These are phyloP conservation scores for Naganishia kalamii DNA, from an alignment of 768 basidiomycete species.

Conservation along the genomic window DNA sequence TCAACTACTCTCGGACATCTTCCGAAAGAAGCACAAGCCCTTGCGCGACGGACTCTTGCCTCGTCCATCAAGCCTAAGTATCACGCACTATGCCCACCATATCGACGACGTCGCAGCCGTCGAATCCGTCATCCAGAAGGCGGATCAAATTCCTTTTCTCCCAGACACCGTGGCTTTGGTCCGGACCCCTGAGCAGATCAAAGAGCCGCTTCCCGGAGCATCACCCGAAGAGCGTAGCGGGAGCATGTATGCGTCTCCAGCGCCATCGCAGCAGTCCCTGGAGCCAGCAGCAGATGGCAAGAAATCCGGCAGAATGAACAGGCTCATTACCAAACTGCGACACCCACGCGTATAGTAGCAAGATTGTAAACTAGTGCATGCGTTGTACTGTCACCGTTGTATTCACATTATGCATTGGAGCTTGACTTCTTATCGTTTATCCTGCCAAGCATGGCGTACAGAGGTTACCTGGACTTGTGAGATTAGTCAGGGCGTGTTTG, in stretches of 20 bases:
- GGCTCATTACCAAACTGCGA: conserved; percentile 5
- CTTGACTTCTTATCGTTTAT: too few species aligned
- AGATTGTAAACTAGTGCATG: neutral
- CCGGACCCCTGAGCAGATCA: neutral
- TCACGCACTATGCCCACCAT: neutral
- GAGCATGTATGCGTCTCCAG: neutral
- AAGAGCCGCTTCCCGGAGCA: neutral
- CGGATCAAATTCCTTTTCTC: neutral
- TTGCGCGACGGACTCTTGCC: neutral
- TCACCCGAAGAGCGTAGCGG: neutral
- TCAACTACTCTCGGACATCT: conserved; percentile 33
- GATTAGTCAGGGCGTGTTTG: too few species aligned
- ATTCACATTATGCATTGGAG: too few species aligned
- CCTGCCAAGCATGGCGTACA: too few species aligned
- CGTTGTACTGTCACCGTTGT: neutral
- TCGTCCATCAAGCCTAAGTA: conserved; percentile 10
- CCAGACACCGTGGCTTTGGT: conserved; percentile 8
- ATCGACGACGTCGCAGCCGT: neutral
- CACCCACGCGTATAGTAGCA: neutral
- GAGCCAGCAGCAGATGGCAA: neutral
- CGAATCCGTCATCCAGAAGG: neutral
- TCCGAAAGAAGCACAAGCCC: conserved; percentile 22
- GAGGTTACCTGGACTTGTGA: too few species aligned
- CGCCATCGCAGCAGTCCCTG: conserved; percentile 1
- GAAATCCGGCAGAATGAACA: conserved; percentile 11